These are phyloP conservation scores for Mallotus nudiflorus DNA, from an alignment of 345 rosid species.

Conservation along the genomic window DNA sequence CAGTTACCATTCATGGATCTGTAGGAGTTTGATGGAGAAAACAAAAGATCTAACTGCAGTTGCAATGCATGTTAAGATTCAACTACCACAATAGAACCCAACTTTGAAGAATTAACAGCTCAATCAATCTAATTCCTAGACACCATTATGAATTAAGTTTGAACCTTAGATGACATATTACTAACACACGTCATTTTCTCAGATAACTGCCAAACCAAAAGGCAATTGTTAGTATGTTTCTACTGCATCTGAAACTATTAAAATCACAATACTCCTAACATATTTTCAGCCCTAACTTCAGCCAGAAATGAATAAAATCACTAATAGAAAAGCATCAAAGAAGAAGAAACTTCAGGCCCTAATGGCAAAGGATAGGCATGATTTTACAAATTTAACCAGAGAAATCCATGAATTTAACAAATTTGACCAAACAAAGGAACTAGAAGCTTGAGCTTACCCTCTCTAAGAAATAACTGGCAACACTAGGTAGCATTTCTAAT, in stretches of 20 bases:
- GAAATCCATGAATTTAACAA: neutral
- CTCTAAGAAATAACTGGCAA: slow-evolving; percentile 85
- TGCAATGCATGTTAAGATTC: slow-evolving; percentile 8
- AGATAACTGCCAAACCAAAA: neutral
- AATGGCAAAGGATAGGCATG: slow-evolving; percentile 1
- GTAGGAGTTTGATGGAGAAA: neutral
- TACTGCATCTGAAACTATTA: neutral
- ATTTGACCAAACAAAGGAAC: slow-evolving; percentile 8
- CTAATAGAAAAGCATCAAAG: neutral
- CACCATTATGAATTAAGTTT: neutral
- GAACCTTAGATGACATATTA: neutral
- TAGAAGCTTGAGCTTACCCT: slow-evolving; percentile 54
- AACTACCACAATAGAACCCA: neutral
- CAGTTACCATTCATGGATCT: neutral
- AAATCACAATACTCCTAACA: neutral
- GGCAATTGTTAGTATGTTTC: too few relatives aligned
- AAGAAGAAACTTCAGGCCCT: neutral
- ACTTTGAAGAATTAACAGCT: neutral
- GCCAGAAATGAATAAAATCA: neutral
- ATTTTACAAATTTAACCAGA: too few relatives aligned
- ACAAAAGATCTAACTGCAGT: neutral
- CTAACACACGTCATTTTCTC: neutral
- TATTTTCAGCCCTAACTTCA: neutral
- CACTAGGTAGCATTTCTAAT: slow-evolving; percentile 76
- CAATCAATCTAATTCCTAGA: neutral